phyloP scores from a whole-genome alignment of 805 yeast species.

The Metschnikowia kunwiensis region DNA sequence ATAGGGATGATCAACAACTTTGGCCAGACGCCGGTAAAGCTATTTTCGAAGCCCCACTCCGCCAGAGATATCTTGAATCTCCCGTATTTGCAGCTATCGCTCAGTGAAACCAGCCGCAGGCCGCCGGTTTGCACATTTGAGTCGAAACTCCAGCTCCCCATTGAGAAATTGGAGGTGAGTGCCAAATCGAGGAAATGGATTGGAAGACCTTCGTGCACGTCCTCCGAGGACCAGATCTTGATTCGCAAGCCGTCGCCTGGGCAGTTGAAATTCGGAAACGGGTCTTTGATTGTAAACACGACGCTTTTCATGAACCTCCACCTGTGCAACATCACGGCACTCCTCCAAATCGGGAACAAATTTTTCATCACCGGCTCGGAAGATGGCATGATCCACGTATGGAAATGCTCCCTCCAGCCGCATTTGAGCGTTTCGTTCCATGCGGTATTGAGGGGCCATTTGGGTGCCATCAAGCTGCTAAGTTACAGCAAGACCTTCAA shows the following conservation, averaged over 20 bases:
- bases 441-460: constrained; percentile 57
- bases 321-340: constrained; percentile 33
- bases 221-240: constrained; percentile 35
- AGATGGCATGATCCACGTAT: constrained; percentile 59
- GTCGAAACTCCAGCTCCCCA: constrained; percentile 39
- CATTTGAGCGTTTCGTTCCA: constrained; percentile 36
- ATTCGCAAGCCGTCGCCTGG: constrained; percentile 29
- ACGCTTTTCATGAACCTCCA: constrained; percentile 44
- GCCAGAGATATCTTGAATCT: constrained; percentile 36
- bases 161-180: constrained; percentile 45
- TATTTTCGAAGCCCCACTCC: constrained; percentile 70
- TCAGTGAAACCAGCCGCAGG: constrained; percentile 1
- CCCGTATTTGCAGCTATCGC: constrained; percentile 36
- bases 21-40: constrained; percentile 83
- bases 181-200: constrained; percentile 46
- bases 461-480: constrained; percentile 43
- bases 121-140: constrained; percentile 35
- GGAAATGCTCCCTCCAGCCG: constrained; percentile 44
- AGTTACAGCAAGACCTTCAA: constrained; percentile 52
- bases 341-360: constrained; percentile 41
- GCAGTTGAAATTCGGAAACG: constrained; percentile 20
- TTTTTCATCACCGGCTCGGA: constrained; percentile 48
- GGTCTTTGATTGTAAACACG: constrained; percentile 41
- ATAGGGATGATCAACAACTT: constrained; percentile 87
- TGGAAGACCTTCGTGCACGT: constrained; percentile 43